Conservation (phyloP, 352 stramenopile species). For the Globisporangium irregulare region DNA sequence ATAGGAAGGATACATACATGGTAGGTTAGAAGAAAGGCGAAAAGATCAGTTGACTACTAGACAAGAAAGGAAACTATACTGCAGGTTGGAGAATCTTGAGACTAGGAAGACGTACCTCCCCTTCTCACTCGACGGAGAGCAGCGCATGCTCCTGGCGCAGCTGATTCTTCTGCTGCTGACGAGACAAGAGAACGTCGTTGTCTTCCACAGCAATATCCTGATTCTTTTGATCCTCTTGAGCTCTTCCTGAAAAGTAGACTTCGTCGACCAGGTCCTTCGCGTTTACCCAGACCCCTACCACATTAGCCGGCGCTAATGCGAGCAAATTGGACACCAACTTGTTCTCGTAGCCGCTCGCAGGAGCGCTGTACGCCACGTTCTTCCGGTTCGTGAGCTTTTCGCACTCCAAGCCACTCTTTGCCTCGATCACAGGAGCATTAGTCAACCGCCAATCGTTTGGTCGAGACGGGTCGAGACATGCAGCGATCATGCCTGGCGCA, state of each 20-base stretch:
- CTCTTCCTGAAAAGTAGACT: constrained; percentile 27
- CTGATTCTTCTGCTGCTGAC: background rate
- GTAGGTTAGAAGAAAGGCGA: background rate
- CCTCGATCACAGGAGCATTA: constrained; percentile 27
- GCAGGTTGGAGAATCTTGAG: background rate
- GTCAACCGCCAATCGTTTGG: constrained; percentile 39
- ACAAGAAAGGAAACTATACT: background rate
- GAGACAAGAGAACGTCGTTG: background rate
- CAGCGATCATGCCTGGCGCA: constrained; percentile 34
- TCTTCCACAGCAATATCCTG: background rate
- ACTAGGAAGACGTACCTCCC: background rate
- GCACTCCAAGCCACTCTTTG: constrained; percentile 16
- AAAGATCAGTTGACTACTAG: background rate
- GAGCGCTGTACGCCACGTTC: constrained; percentile 33
- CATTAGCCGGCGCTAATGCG: constrained; percentile 19
- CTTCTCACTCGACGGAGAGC: constrained; percentile 11
- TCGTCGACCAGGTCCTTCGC: constrained; percentile 33
- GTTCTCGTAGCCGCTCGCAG: constrained; percentile 58
- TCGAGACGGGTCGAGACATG: constrained; percentile 32
- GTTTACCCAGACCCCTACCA: constrained; percentile 51
- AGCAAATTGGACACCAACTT: constrained; percentile 40
- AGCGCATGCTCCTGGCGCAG: constrained; percentile 11
- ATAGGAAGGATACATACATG: background rate
- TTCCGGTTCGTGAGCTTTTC: background rate
- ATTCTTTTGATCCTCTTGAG: background rate